Evolutionary conservation across 2,329 filamentous ascomycete species (phyloP).

Genomic region (Dendrostoma leiphaemia): DNA sequence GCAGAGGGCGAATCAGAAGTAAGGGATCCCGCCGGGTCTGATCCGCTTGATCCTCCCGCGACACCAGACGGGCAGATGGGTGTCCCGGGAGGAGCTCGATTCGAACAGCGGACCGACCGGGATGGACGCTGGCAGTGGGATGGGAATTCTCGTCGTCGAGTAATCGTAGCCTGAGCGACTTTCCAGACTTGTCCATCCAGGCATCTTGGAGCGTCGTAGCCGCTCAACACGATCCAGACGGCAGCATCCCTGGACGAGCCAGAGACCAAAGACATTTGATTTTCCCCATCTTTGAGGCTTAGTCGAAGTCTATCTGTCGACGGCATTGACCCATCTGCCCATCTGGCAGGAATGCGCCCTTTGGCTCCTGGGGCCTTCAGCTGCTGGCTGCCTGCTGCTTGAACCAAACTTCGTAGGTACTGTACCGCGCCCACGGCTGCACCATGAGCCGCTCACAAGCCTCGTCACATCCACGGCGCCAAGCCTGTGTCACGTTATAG

Average conservation of each 20-base stretch:
- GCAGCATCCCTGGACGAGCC: not conserved
- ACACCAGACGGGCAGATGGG: not conserved
- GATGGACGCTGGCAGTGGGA: constrained; percentile 1
- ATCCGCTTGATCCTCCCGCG: constrained; percentile 9
- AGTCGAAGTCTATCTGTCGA: not conserved
- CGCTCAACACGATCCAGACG: constrained; percentile 18
- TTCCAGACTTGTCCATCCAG: not conserved
- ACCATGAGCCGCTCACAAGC: not conserved
- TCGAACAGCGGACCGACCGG: constrained; percentile 6
- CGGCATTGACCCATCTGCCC: not conserved
- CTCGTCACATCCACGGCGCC: constrained; percentile 1
- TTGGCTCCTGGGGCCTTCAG: not conserved
- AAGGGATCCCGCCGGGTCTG: not conserved
- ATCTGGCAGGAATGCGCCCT: not conserved
- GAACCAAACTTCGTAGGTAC: not conserved
- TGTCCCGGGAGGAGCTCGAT: not conserved
- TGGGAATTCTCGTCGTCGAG: constrained; percentile 1
- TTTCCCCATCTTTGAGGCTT: too few relatives aligned
- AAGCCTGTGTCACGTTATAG: not conserved
- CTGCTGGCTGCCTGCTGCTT: not conserved
- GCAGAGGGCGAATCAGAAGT: constrained; percentile 6
- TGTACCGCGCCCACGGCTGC: not conserved
- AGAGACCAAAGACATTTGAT: constrained; percentile 4
- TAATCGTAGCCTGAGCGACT: not conserved
- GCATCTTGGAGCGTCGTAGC: constrained; percentile 10